phyloP scores from a whole-genome alignment of 1,284 basidiomycete species.

The Malassezia japonica region DNA sequence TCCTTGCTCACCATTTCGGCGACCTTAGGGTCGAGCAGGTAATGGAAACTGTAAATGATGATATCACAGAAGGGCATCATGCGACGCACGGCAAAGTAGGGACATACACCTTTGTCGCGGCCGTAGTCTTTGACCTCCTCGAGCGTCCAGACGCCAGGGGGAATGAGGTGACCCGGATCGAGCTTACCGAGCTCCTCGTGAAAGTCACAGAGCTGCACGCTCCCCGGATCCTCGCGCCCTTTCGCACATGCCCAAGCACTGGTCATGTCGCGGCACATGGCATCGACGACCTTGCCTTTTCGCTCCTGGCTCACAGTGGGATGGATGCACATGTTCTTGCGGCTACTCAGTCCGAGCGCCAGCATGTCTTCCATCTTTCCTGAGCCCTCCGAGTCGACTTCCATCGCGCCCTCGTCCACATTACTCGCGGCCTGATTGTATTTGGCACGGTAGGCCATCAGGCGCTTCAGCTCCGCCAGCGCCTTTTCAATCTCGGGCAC shows the following conservation, averaged over 20 bases:
- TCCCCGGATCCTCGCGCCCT: slow-evolving; percentile 76
- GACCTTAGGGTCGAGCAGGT: slow-evolving; percentile 95
- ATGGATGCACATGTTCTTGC: slow-evolving; percentile 94
- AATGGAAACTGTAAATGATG: slow-evolving; percentile 98
- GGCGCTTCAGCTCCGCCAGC: slow-evolving; percentile 80
- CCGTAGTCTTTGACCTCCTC: slow-evolving; percentile 87
- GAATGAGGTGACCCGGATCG: slow-evolving; percentile 74
- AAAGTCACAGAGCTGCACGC: slow-evolving; percentile 83
- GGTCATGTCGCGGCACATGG: slow-evolving; percentile 88
- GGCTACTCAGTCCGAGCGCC: slow-evolving; percentile 83
- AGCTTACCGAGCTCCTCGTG: slow-evolving; percentile 78
- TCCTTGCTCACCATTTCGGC: slow-evolving; percentile 98
- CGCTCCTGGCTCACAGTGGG: slow-evolving; percentile 93
- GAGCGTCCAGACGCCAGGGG: slow-evolving; percentile 83
- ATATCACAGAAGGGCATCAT: slow-evolving; percentile 96
- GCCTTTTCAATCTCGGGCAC: slow-evolving; percentile 99
- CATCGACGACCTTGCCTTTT: slow-evolving; percentile 95
- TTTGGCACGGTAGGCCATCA: slow-evolving; percentile 72
- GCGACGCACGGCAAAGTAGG: slow-evolving; percentile 89
- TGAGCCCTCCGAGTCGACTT: slow-evolving; percentile 58
- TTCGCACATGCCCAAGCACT: slow-evolving; percentile 75
- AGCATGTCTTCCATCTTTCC: slow-evolving; percentile 57
- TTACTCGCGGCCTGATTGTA: slow-evolving; percentile 31
- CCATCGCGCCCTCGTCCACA: slow-evolving; percentile 57
- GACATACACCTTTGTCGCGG: slow-evolving; percentile 74